phyloP scores from a whole-genome alignment of 345 rosid species.

The Geranium rotundifolium region DNA sequence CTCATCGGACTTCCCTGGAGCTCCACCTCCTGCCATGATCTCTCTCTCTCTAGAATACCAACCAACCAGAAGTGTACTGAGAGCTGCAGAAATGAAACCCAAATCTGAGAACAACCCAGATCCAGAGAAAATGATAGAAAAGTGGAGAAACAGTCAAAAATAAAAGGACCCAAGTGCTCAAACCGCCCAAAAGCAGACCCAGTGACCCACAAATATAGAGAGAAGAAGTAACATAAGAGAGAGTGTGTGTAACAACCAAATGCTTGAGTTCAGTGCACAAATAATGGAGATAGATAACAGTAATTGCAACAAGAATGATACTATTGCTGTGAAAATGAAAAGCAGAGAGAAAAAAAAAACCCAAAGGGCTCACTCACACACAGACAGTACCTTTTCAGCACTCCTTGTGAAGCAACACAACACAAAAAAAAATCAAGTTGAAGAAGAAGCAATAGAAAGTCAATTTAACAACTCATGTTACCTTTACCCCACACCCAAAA shows the following conservation, averaged over 20 bases:
- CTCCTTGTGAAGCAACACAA: conserved; percentile 11
- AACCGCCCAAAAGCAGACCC: conserved; percentile 4
- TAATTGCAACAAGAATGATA: conserved; percentile 5
- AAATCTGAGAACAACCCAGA: conserved; percentile 14
- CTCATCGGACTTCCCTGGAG: conserved; percentile 46
- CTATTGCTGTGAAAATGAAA: background rate
- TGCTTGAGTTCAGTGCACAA: background rate
- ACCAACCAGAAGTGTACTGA: background rate
- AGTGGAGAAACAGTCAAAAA: background rate
- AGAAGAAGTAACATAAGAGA: background rate
- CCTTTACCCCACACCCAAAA: conserved; percentile 12
- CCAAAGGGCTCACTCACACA: conserved; percentile 1
- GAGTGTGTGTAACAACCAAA: conserved; percentile 1
- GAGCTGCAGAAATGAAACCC: conserved; percentile 16
- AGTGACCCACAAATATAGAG: conserved; percentile 1
- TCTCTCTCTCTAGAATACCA: conserved; percentile 19
- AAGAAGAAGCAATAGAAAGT: background rate
- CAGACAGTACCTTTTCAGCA: conserved; percentile 10
- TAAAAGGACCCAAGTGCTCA: conserved; percentile 6
- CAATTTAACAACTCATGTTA: conserved; percentile 9
- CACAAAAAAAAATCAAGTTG: conserved; percentile 10
- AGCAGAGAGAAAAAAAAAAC: background rate
- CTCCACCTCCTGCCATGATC: conserved; percentile 37
- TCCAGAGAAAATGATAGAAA: background rate
- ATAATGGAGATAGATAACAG: background rate